Evolutionary conservation across 2,329 filamentous ascomycete species (phyloP).

Genomic region (Penicillium janthinellum): DNA sequence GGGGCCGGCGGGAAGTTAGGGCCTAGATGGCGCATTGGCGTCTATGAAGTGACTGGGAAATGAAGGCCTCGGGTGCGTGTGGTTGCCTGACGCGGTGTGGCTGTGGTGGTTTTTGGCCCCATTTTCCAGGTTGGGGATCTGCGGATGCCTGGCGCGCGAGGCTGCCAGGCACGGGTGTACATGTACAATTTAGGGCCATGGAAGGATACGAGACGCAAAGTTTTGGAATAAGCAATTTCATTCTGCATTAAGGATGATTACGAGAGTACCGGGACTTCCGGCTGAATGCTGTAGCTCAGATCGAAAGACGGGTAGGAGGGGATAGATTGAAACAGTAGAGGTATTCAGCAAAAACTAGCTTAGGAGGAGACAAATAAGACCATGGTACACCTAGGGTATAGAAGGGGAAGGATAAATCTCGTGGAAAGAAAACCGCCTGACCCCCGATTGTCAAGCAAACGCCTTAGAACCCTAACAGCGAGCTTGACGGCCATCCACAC

Average conservation of each 20-base stretch:
- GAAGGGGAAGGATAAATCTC: constrained; percentile 31
- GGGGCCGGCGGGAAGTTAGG: not conserved
- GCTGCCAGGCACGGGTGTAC: not conserved
- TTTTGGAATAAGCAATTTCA: no score
- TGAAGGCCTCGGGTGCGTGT: constrained; percentile 2
- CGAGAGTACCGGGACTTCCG: not conserved
- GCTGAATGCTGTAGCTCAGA: not conserved
- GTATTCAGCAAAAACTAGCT: constrained; percentile 1
- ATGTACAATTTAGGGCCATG: not conserved
- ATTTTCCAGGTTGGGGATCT: not conserved
- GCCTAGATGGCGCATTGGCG: no score
- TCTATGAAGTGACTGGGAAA: no score
- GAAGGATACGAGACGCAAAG: not conserved
- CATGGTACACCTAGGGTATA: constrained; percentile 39
- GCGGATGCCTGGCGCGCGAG: not conserved
- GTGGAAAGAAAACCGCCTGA: constrained; percentile 35
- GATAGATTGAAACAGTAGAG: not conserved
- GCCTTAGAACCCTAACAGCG: constrained; percentile 28
- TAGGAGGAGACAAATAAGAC: constrained; percentile 11
- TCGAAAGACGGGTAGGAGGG: not conserved
- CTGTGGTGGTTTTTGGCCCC: not conserved
- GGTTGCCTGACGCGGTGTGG: constrained; percentile 1
- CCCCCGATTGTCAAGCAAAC: constrained; percentile 34
- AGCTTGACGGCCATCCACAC: constrained; percentile 13
- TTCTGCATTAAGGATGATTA: not conserved